Evolutionary conservation across 1,284 basidiomycete genomes (phyloP), one percentile per base, ranked within the genome.

Genomic region (Ustilago sp.): DNA sequence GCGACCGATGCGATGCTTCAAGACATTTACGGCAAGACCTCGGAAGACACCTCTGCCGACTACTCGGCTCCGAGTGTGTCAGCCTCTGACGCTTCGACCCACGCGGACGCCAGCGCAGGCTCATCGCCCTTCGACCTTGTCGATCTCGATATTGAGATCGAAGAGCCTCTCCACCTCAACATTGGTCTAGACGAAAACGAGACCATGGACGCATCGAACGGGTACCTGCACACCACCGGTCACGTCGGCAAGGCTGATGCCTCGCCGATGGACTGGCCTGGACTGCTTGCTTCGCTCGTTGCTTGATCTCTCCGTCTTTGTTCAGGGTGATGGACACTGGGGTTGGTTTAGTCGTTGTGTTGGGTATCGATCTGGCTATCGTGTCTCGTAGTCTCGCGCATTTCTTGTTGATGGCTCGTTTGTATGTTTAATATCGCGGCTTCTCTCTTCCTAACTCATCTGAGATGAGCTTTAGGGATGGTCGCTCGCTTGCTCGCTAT

Each of bases 101-200:
- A 63, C 43, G 15, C 43, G 28, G 65, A 67, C 23, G 52, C 38
- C 23, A 73, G 70, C 39, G 59, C 62, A n/a, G 63, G 66, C 56
- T 71, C 74, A n/a, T 68, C 74, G 55, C 70, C 74, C 6, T 77
- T 77, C 28, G 74, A 77, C 57, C 63, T 77, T 1, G 70, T 77
- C 54, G 74, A 77, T 32, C 59, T 77, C 39, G 74, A 77, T 45
- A 77, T 77, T 45, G 74, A 77, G 67, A 73, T 77, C 50, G 74
- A 77, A 45, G 67, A 77, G 70, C 74, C 74, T 1, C 35, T 66
- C n/a, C 69, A 77, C 43, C 59, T 76, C 50, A 56, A 62, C 50
- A 64, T 71, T 53, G 68, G 68, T 9, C 63, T 63, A 9, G 68
- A 61, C 41, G 51, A 65, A 32, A 23, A 54, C 55, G 60, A 63